These are phyloP conservation scores for Uronychia binucleata DNA, from an alignment of 73 alveolate genomes.

Conservation along the genomic window DNA sequence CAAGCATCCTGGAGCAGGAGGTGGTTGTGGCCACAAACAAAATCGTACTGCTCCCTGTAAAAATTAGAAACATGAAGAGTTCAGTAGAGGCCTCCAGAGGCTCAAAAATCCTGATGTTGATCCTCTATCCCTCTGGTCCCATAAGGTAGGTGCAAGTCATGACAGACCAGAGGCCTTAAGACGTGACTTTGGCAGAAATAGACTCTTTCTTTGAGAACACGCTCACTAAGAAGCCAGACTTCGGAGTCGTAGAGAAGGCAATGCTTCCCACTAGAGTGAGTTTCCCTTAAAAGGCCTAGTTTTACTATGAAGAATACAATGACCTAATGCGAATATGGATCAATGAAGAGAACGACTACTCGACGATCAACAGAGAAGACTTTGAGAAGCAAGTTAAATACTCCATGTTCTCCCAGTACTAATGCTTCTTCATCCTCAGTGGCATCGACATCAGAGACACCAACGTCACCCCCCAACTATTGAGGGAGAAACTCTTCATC, in stretches of 20 bases:
- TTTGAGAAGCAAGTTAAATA: neutral
- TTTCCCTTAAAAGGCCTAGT: neutral
- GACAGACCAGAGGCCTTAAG: neutral
- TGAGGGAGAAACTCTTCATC: constrained; percentile 6
- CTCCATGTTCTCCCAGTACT: neutral
- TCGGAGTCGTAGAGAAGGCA: constrained; percentile 37
- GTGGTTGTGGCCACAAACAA: constrained; percentile 29
- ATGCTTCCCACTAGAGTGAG: constrained; percentile 36
- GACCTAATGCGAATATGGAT: constrained; percentile 37
- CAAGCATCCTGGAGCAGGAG: constrained; percentile 17
- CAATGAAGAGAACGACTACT: constrained; percentile 11
- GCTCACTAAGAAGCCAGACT: constrained; percentile 8
- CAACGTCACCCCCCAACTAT: constrained; percentile 7
- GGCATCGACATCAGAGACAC: constrained; percentile 50
- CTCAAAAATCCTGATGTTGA: neutral
- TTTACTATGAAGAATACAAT: constrained; percentile 16
- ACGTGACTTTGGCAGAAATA: constrained; percentile 16
- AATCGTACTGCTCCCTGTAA: neutral
- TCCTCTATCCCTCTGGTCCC: neutral
- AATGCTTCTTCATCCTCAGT: neutral
- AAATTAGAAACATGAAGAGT: neutral
- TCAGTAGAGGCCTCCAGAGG: neutral
- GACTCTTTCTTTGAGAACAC: constrained; percentile 10
- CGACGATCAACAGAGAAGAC: neutral
- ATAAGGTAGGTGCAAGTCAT: no score